These are phyloP conservation scores for Sechiopsis laciniata DNA, from an alignment of 306 rosid genomes.

Conservation along the genomic window DNA sequence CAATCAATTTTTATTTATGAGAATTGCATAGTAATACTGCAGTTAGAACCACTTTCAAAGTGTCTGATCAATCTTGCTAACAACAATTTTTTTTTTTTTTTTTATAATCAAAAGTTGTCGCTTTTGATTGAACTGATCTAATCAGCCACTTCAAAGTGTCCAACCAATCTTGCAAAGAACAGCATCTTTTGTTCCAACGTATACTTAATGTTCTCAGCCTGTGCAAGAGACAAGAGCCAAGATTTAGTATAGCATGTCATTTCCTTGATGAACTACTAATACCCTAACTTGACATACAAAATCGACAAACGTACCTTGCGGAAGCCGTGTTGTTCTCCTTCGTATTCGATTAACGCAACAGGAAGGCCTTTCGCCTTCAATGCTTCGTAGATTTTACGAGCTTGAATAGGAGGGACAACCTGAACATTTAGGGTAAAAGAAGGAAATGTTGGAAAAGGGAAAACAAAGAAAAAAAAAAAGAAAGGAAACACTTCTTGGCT, in stretches of 20 bases:
- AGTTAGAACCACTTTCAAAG: conserved; percentile 22
- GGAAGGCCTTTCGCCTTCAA: conserved; percentile 77
- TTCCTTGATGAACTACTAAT: background rate
- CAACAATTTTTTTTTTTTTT: too few species aligned
- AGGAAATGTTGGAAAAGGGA: background rate
- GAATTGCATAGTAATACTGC: too few species aligned
- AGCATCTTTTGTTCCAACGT: conserved; percentile 94
- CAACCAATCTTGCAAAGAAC: conserved; percentile 81
- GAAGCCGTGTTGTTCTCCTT: conserved; percentile 97
- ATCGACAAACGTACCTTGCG: conserved; percentile 52
- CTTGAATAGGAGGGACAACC: conserved; percentile 90
- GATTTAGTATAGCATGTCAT: background rate
- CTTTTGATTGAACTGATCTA: conserved; percentile 62
- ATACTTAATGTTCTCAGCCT: conserved; percentile 89
- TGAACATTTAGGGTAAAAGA: conserved; percentile 19
- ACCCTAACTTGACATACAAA: background rate
- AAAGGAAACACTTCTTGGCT: background rate
- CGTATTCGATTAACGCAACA: conserved; percentile 78
- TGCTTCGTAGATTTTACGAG: conserved; percentile 63
- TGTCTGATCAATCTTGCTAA: too few species aligned
- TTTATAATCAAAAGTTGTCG: too few species aligned
- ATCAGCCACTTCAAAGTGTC: conserved; percentile 71
- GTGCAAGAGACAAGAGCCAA: conserved; percentile 11
- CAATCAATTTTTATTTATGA: too few species aligned
- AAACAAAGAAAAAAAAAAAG: background rate